A percentile compares a stretch with the other conserved stretches of the same genome.
These are phyloP conservation scores for Colletotrichum brevisporum DNA, from an alignment of 2,329 filamentous ascomycete species.

Conservation along the genomic window DNA sequence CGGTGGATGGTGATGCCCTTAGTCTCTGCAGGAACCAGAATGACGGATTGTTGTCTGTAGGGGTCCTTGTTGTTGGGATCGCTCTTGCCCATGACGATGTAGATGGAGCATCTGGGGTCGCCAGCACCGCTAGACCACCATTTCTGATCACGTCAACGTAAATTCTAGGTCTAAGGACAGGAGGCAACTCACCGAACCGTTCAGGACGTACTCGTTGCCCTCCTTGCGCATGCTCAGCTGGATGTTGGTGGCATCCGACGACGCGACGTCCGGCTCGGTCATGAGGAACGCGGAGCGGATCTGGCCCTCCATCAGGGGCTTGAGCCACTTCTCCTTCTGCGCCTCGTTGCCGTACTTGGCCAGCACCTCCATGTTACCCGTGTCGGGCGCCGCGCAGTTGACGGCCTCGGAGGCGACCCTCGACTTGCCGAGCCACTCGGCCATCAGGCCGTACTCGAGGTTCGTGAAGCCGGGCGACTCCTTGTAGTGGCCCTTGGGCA, in stretches of 20 bases:
- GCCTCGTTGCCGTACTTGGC: constrained; percentile 90
- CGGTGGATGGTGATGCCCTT: constrained; percentile 93
- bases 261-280: constrained; percentile 92
- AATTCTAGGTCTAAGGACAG: fast-evolving
- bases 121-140: constrained; percentile 99
- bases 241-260: constrained; percentile 94
- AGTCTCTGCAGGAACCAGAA: constrained; percentile 85
- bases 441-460: constrained; percentile 97
- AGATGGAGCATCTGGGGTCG: constrained; percentile 91
- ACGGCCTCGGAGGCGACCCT: constrained; percentile 86
- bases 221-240: constrained; percentile 85
- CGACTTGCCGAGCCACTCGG: constrained; percentile 93
- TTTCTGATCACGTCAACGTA: constrained; percentile 71
- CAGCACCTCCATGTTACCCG: constrained; percentile 95
- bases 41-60: constrained; percentile 93
- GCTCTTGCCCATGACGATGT: constrained; percentile 97
- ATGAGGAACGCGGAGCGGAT: constrained; percentile 94
- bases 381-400: constrained; percentile 93
- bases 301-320: constrained; percentile 84
- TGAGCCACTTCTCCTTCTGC: constrained; percentile 88
- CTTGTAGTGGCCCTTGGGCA: constrained; percentile 94
- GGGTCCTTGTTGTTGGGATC: constrained; percentile 81
- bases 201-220: constrained; percentile 90
- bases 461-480: constrained; percentile 96
- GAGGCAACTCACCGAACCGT: constrained; percentile 76